Evolutionary conservation across 1,139 yeast species (phyloP), one percentile per base, ranked within the genome.

Genomic region (Geotrichum fermentans): DNA sequence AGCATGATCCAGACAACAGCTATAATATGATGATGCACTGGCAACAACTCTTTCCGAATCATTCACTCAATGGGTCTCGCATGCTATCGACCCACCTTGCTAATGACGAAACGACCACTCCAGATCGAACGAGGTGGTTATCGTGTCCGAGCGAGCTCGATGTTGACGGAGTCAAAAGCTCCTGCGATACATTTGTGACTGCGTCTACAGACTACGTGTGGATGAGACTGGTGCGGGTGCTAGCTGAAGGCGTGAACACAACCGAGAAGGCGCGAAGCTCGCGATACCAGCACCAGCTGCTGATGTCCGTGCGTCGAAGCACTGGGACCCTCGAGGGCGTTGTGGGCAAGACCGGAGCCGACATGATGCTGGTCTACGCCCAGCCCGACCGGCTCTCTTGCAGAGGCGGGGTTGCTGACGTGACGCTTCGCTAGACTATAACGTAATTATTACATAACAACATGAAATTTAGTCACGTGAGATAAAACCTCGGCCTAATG

Each of bases 281-380:
- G 14, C 14, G 30, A 10, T 16, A 11, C 4, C 20, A 38, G 5
- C 39, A 22, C 0, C 47, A 43, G 18, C 14, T 38, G 18, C 26
- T 47, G 4, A 17, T 47, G 7, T 47, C 51, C 6, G 34, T 47
- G n/a, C 29, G 51, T 3, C 34, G 44, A 3, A 30, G 36, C 13
- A 44, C 42, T 17, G 51, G 51, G 6, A 20, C 13, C 4, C 10
- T 47, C 10, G 51, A 47, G 26, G 51, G 51, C 4, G n/a, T 38
- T 5, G 20, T 47, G 17, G 51, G 51, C 30, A 35, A 36, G 36
- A 35, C 26, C 20, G 26, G 35, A 7, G 29, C 24, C 3, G 40
- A 43, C 35, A 35, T 43, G 46, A 35, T 36, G 37, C 35, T 43
- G 13, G 29, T 43, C 4, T 36, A 35, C 21, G 40, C 41, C 14